Evolutionary conservation across 2,329 filamentous ascomycete genomes (phyloP).

Genomic region (Raffaelea ambrosiae): DNA sequence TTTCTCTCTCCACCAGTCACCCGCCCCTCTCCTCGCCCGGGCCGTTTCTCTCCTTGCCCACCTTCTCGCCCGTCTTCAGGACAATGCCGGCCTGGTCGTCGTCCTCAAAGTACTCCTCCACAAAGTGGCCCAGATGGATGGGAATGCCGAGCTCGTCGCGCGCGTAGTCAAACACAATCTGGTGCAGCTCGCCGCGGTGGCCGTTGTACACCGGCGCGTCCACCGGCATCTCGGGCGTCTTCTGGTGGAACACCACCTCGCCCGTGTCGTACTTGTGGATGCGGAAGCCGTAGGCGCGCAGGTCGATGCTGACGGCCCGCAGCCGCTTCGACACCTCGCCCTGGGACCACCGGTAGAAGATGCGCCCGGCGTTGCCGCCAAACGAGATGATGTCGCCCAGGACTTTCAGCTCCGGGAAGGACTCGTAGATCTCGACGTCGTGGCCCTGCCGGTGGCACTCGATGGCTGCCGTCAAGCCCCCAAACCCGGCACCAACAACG

Average conservation of each 20-base stretch:
- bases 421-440: slow-evolving; percentile 48
- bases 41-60: background rate
- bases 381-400: slow-evolving; percentile 57
- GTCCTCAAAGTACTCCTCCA: slow-evolving; percentile 47
- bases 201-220: slow-evolving; percentile 50
- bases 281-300: slow-evolving; percentile 46
- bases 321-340: slow-evolving; percentile 36
- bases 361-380: slow-evolving; percentile 51
- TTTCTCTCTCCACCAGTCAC: no score
- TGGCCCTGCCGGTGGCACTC: slow-evolving; percentile 56
- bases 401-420: slow-evolving; percentile 46
- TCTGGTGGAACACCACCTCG: slow-evolving; percentile 51
- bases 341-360: slow-evolving; percentile 48
- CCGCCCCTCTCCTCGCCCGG: no score
- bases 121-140: slow-evolving; percentile 42
- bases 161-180: slow-evolving; percentile 50
- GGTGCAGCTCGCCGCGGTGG: slow-evolving; percentile 51
- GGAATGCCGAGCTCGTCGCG: slow-evolving; percentile 44
- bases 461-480: slow-evolving; percentile 53
- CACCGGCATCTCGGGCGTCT: slow-evolving; percentile 30
- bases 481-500: slow-evolving; percentile 47
- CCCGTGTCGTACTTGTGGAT: slow-evolving; percentile 54
- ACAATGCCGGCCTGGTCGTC: slow-evolving; percentile 39
- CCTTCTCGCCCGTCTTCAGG: slow-evolving; percentile 8
- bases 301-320: slow-evolving; percentile 41